Conservation (phyloP, 2,329 filamentous ascomycete genomes). For the Clarireedia homoeocarpa region DNA sequence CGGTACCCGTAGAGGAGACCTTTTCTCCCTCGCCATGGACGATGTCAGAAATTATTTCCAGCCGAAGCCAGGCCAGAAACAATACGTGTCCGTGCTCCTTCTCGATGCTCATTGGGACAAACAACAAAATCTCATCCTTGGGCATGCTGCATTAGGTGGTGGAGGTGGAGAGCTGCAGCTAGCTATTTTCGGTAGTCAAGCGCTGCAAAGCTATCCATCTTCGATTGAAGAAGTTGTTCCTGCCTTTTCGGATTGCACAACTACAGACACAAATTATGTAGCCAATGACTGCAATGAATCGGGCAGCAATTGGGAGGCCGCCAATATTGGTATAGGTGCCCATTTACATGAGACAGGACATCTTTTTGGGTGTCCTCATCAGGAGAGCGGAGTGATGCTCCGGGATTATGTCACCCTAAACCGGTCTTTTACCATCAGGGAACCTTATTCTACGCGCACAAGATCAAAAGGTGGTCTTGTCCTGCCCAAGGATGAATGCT, state of each 20-base stretch:
- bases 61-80: constrained; percentile 66
- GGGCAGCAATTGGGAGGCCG: constrained; percentile 92
- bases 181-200: constrained; percentile 88
- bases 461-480: constrained; percentile 74
- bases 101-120: constrained; percentile 87
- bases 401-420: constrained; percentile 81
- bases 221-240: constrained; percentile 84
- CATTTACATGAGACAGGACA: constrained; percentile 90
- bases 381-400: constrained; percentile 87
- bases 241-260: constrained; percentile 83
- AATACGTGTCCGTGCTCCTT: constrained; percentile 80
- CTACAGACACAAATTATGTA: constrained; percentile 71
- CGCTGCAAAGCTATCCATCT: constrained; percentile 82
- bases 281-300: constrained; percentile 82
- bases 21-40: constrained; percentile 70
- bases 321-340: constrained; percentile 86
- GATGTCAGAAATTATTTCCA: constrained; percentile 74
- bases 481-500: constrained; percentile 72
- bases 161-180: constrained; percentile 65
- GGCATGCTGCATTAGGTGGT: constrained; percentile 81
- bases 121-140: constrained; percentile 58
- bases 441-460: constrained; percentile 81
- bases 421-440: constrained; percentile 71
- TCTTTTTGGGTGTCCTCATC: constrained; percentile 81
- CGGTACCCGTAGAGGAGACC: constrained; percentile 60